Evolutionary conservation across 768 basidiomycete genomes (phyloP), one percentile per base, ranked within the genome.

Genomic region (Amanita rimosa): DNA sequence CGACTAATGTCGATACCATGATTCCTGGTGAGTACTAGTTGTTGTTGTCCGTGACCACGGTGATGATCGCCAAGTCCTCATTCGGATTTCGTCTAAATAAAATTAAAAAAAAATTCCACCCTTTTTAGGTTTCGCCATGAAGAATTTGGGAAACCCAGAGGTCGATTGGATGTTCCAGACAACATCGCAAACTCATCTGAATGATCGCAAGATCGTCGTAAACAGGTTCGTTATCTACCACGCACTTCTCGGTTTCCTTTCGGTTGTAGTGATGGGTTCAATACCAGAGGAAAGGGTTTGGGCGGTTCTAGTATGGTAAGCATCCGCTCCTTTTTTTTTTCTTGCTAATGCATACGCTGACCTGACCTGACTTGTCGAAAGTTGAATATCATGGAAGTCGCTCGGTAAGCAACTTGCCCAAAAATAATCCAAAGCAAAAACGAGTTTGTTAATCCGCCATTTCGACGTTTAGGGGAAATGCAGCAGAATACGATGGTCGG

Each of bases 281-380:
- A n/a, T 22, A 3, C n/a, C 27, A 48, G 51, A 16, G 51, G 51
- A 17, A 52, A 52, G 40, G 51, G 46, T n/a, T 43, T 52, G 27
- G 51, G 51, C 6, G 51, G 51, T 13, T 52, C 51, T 3, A 48
- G 46, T n/a, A 48, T 49, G 6, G 45, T 52, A 17, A 36, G 40
- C n/a, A n/a, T n/a, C n/a, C n/a, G n/a, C n/a, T n/a, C n/a, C n/a
- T n/a, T n/a, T n/a, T n/a, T n/a, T n/a, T n/a, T n/a, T n/a, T n/a
- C n/a, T n/a, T n/a, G n/a, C n/a, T n/a, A n/a, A n/a, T 17, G 13
- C 14, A 3, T 1, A 3, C 14, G 14, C 16, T 45, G 17, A 51
- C 44, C 16, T 3, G n/a, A n/a, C n/a, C n/a, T n/a, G n/a, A n/a
- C 31, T 46, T 24, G n/a, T n/a, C n/a, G n/a, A 11, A 19, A 51